A percentile compares a stretch with the other conserved stretches of the same genome.
These are phyloP conservation scores for Jatropha podagrica DNA, from an alignment of 441 rosid genomes.

Conservation along the genomic window DNA sequence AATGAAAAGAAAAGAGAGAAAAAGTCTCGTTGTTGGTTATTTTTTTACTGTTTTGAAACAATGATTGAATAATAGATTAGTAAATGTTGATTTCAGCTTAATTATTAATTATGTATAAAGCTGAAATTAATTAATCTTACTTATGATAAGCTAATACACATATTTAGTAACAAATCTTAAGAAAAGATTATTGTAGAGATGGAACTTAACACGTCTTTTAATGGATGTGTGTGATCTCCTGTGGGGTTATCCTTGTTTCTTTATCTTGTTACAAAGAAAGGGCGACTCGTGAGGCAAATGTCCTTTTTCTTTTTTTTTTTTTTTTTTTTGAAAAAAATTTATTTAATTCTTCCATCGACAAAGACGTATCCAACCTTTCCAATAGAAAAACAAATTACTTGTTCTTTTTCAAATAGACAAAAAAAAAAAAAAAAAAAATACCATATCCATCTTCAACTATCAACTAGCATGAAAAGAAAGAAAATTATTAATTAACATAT, in stretches of 20 bases:
- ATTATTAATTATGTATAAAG: too few relatives aligned
- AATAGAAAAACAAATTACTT: neutral
- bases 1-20: neutral
- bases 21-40: too few relatives aligned
- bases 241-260: conserved; percentile 5
- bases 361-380: neutral
- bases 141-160: too few relatives aligned
- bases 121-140: too few relatives aligned
- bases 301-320: neutral
- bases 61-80: too few relatives aligned
- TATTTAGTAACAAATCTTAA: too few relatives aligned
- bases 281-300: neutral
- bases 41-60: too few relatives aligned
- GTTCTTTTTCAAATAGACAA: neutral
- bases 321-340: neutral
- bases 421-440: too few relatives aligned
- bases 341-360: neutral
- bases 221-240: neutral
- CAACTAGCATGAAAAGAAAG: too few relatives aligned
- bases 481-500: too few relatives aligned
- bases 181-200: neutral
- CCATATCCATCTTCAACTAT: too few relatives aligned
- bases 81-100: too few relatives aligned
- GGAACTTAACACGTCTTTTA: neutral
- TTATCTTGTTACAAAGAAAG: neutral